These are phyloP conservation scores for Chalciporus chontae DNA, from an alignment of 768 basidiomycete genomes.

Conservation along the genomic window DNA sequence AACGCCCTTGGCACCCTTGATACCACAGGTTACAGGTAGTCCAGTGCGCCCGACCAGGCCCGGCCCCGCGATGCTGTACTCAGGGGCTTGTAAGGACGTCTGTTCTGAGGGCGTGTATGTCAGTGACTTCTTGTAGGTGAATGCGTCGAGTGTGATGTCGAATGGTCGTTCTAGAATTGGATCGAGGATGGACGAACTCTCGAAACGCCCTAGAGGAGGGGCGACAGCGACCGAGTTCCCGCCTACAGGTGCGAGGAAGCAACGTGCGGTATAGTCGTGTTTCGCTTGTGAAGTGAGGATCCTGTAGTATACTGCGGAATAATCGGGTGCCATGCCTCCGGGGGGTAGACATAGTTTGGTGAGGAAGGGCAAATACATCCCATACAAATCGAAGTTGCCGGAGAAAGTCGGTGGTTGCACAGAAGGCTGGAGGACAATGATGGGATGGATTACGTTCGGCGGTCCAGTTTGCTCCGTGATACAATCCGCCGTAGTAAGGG, in stretches of 20 bases:
- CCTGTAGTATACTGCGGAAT: slow-evolving; percentile 32
- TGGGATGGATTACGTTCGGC: slow-evolving; percentile 7
- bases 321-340: slow-evolving; percentile 24
- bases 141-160: slow-evolving; percentile 25
- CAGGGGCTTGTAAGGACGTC: slow-evolving; percentile 23
- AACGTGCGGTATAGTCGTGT: slow-evolving; percentile 35
- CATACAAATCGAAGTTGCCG: slow-evolving; percentile 40
- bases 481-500: not conserved
- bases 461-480: not conserved
- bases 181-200: slow-evolving; percentile 26
- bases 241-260: slow-evolving; percentile 20
- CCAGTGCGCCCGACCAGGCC: slow-evolving; percentile 28
- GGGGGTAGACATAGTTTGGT: slow-evolving; percentile 30
- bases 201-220: slow-evolving; percentile 24
- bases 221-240: slow-evolving; percentile 1
- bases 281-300: slow-evolving; percentile 38
- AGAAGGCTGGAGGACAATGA: slow-evolving; percentile 4
- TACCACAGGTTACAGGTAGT: slow-evolving; percentile 29
- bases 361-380: slow-evolving; percentile 37
- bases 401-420: slow-evolving; percentile 17
- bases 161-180: slow-evolving; percentile 36
- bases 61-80: slow-evolving; percentile 18
- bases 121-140: slow-evolving; percentile 25
- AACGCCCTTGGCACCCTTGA: slow-evolving; percentile 31
- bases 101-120: slow-evolving; percentile 28